Evolutionary conservation across 495 filamentous ascomycete species (phyloP).

Genomic region (Gamarada debralockiae): DNA sequence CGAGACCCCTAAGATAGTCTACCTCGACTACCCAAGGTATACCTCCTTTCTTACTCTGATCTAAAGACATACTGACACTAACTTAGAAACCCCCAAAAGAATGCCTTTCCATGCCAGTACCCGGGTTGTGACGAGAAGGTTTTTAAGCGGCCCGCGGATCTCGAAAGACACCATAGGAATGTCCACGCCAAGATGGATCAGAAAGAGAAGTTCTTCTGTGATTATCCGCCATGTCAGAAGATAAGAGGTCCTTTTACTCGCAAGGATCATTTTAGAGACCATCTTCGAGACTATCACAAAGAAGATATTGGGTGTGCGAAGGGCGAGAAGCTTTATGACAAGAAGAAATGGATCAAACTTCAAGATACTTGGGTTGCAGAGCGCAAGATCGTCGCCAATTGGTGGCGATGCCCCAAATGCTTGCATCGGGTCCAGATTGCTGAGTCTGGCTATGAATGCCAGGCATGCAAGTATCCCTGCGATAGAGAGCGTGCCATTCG

Average conservation of each 20-base stretch:
- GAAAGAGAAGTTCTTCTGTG: slow-evolving; percentile 31
- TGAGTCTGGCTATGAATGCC: slow-evolving; percentile 35
- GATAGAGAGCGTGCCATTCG: slow-evolving; percentile 7
- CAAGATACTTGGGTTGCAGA: slow-evolving; percentile 24
- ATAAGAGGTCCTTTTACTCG: slow-evolving; percentile 11
- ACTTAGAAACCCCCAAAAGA: not conserved
- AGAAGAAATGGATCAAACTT: slow-evolving; percentile 1
- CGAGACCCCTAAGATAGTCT: slow-evolving; percentile 10
- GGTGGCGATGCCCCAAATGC: slow-evolving; percentile 47
- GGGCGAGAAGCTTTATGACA: slow-evolving; percentile 7
- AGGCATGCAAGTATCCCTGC: slow-evolving; percentile 35
- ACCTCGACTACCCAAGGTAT: slow-evolving; percentile 14
- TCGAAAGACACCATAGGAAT: slow-evolving; percentile 39
- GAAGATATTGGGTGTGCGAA: slow-evolving; percentile 38
- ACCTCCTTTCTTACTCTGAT: too few relatives aligned
- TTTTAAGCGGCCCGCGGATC: slow-evolving; percentile 44
- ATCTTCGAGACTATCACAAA: slow-evolving; percentile 43
- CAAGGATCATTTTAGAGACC: slow-evolving; percentile 37
- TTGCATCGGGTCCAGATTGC: slow-evolving; percentile 32
- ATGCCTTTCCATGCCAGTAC: slow-evolving; percentile 32
- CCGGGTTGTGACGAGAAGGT: slow-evolving; percentile 11
- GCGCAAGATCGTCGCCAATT: slow-evolving; percentile 30
- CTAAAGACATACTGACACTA: slow-evolving; percentile 1
- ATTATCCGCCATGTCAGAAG: slow-evolving; percentile 17
- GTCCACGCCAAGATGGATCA: slow-evolving; percentile 31